These are phyloP conservation scores for Suillus placidus DNA, from an alignment of 768 basidiomycete genomes.

Conservation along the genomic window DNA sequence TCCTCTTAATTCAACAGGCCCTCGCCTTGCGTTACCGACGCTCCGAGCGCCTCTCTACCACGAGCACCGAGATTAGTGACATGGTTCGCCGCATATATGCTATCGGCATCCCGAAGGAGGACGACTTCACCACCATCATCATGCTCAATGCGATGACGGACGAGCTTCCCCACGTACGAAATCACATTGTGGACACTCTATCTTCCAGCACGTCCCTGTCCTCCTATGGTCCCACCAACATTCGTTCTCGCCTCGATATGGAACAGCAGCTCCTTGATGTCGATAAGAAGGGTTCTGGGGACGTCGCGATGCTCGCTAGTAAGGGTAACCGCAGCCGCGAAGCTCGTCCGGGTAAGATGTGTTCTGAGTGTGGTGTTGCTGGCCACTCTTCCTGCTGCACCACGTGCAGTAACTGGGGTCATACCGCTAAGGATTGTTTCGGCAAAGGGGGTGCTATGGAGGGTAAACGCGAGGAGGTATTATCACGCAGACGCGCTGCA, in stretches of 20 bases:
- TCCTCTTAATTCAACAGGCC: conserved; percentile 7
- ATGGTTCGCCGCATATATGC: conserved; percentile 21
- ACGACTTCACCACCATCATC: conserved; percentile 16
- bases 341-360: too few relatives aligned
- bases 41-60: conserved; percentile 5
- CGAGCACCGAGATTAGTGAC: conserved; percentile 10
- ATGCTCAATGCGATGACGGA: conserved; percentile 18
- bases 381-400: too few relatives aligned
- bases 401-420: neutral
- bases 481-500: neutral
- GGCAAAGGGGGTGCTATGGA: neutral
- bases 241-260: neutral
- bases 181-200: conserved; percentile 14
- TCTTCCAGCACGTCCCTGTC: neutral
- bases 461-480: neutral
- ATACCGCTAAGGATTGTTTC: neutral
- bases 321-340: neutral
- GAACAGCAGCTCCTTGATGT: conserved; percentile 7
- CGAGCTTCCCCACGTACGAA: conserved; percentile 10
- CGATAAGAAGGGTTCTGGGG: neutral
- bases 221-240: neutral
- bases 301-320: neutral
- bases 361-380: too few relatives aligned
- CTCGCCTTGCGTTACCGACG: conserved; percentile 12
- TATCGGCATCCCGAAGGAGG: conserved; percentile 20